Evolutionary conservation across 768 basidiomycete species (phyloP).

Genomic region (Serpula lacrymans): DNA sequence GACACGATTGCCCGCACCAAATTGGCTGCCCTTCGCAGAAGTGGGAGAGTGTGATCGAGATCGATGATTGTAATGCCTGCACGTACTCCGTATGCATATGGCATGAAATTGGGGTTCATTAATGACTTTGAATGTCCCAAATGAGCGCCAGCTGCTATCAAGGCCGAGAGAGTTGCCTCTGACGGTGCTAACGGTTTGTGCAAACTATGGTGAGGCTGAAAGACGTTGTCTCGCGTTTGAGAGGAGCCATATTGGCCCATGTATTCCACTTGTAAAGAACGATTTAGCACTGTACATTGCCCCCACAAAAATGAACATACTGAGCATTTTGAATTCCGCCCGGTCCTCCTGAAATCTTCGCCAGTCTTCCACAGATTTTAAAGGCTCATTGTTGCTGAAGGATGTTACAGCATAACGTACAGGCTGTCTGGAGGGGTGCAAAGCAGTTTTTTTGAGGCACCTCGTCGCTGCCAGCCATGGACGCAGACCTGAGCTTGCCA

Average conservation of each 20-base stretch:
- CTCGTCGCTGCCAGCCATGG: conserved; percentile 17
- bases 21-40: conserved; percentile 86
- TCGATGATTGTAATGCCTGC: conserved; percentile 91
- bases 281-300: conserved; percentile 9
- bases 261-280: conserved; percentile 45
- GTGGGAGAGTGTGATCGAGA: conserved; percentile 88
- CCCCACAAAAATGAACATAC: conserved; percentile 18
- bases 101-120: conserved; percentile 86
- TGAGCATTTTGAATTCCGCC: conserved; percentile 48
- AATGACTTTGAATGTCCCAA: conserved; percentile 83
- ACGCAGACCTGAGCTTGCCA: conserved; percentile 24
- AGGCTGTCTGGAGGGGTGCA: conserved; percentile 36
- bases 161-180: conserved; percentile 79
- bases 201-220: conserved; percentile 68
- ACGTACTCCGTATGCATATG: conserved; percentile 91
- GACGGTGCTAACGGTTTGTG: conserved; percentile 57
- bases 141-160: conserved; percentile 91
- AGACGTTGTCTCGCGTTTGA: conserved; percentile 62
- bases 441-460: conserved; percentile 19
- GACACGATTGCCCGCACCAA: conserved; percentile 80
- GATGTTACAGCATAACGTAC: conserved; percentile 16
- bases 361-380: conserved; percentile 63
- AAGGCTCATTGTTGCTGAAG: conserved; percentile 17
- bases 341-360: conserved; percentile 56
- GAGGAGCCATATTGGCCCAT: conserved; percentile 77